Evolutionary conservation across 2,329 filamentous ascomycete genomes (phyloP).

Genomic region (Pseudocercospora macadamiae): DNA sequence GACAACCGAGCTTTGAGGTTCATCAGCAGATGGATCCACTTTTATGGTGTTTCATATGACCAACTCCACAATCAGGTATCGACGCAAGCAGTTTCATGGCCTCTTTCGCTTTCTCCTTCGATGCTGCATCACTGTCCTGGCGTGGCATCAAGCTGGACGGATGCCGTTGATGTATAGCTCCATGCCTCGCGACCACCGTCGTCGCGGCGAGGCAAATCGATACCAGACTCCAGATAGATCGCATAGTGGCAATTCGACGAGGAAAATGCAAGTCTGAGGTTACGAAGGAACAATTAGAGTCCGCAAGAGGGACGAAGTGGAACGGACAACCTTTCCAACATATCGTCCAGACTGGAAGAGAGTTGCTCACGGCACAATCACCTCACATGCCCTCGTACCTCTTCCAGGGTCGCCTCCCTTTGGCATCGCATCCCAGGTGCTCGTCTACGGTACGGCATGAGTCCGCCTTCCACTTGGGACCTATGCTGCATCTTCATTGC

Average conservation of each 20-base stretch:
- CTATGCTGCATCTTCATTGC: neutral
- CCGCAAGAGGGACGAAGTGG: neutral
- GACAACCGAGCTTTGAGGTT: neutral
- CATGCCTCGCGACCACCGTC: neutral
- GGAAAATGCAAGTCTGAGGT: too few relatives aligned
- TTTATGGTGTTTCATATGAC: neutral
- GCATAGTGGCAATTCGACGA: neutral
- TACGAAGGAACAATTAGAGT: neutral
- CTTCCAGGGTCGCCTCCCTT: neutral
- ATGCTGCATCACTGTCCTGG: neutral
- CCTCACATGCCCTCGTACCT: neutral
- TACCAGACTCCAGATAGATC: neutral
- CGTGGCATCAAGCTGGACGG: neutral
- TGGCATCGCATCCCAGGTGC: neutral
- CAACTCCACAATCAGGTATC: neutral
- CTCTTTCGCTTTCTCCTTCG: neutral
- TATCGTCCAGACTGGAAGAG: neutral
- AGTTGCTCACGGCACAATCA: neutral
- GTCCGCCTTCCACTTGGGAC: neutral
- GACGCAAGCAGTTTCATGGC: neutral
- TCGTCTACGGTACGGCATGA: neutral
- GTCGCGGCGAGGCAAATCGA: neutral
- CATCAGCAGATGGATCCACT: neutral
- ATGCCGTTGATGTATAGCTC: neutral
- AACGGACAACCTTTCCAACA: neutral